Percentiles rank a stretch among this genome's conserved stretches.
phyloP scores from a whole-genome alignment of 768 basidiomycete species.

The Amanita exitialis region DNA sequence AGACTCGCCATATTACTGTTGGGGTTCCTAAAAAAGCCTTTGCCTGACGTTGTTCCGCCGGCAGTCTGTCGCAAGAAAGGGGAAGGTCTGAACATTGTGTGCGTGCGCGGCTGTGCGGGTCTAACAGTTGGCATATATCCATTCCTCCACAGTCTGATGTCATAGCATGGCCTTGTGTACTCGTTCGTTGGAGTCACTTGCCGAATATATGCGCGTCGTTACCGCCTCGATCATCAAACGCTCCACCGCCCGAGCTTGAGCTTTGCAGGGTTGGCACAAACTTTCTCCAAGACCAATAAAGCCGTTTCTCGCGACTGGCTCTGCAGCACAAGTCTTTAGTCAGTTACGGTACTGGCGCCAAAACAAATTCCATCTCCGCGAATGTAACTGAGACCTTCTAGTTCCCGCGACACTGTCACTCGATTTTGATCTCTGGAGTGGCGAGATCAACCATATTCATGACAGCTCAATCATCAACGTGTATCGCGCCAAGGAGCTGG shows the following conservation, averaged over 20 bases:
- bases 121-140: not conserved
- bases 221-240: not conserved
- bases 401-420: not conserved
- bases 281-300: too few relatives aligned
- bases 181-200: not conserved
- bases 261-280: not conserved
- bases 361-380: not conserved
- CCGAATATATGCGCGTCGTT: not conserved
- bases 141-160: not conserved
- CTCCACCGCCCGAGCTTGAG: not conserved
- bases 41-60: not conserved
- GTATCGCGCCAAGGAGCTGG: not conserved
- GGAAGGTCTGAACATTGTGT: slow-evolving; percentile 4
- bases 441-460: not conserved
- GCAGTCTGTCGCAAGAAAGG: slow-evolving; percentile 3
- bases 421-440: not conserved
- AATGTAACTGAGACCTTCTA: not conserved
- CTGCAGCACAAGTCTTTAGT: not conserved
- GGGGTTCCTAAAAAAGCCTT: slow-evolving; percentile 3
- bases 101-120: not conserved
- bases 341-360: not conserved
- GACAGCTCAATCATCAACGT: not conserved
- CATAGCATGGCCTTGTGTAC: slow-evolving; percentile 1
- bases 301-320: not conserved
- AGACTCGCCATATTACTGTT: slow-evolving; percentile 7